phyloP scores from a whole-genome alignment of 2,329 filamentous ascomycete genomes.

The Aspergillus terreus region DNA sequence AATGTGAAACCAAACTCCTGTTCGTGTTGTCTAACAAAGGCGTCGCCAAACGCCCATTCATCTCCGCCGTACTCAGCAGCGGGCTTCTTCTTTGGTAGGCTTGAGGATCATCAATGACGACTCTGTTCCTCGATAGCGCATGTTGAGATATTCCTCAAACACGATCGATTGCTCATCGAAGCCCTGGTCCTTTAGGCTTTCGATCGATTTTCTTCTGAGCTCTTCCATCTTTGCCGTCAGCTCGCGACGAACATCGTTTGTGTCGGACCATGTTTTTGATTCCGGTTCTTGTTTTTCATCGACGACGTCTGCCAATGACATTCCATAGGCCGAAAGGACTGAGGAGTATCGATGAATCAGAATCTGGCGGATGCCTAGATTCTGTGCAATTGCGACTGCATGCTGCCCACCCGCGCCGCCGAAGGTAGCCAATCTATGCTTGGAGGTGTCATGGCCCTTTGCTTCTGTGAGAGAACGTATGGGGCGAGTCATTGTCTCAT shows the following conservation, averaged over 20 bases:
- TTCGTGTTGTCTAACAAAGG: constrained; percentile 37
- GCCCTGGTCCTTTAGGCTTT: not conserved
- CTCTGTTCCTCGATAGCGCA: constrained; percentile 46
- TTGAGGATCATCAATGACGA: constrained; percentile 40
- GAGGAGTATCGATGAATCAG: constrained; percentile 84
- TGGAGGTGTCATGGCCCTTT: constrained; percentile 81
- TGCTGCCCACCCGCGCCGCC: constrained; percentile 88
- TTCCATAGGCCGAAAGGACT: constrained; percentile 84
- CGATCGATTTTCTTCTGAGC: constrained; percentile 28
- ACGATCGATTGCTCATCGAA: constrained; percentile 8
- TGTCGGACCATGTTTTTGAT: constrained; percentile 10
- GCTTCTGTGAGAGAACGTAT: constrained; percentile 88
- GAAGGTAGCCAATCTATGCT: constrained; percentile 80
- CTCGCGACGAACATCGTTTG: constrained; percentile 26
- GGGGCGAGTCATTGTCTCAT: constrained; percentile 84
- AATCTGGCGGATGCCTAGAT: constrained; percentile 76
- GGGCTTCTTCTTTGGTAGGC: constrained; percentile 10
- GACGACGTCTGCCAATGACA: constrained; percentile 85
- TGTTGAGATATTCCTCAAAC: constrained; percentile 23
- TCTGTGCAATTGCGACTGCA: constrained; percentile 83
- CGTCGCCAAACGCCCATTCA: constrained; percentile 18
- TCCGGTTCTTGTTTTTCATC: constrained; percentile 44
- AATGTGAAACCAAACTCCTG: constrained; percentile 41
- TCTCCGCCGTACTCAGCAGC: not conserved
- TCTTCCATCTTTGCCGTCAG: constrained; percentile 22